A percentile compares a stretch with the other conserved stretches of the same genome.
phyloP scores from a whole-genome alignment of 2,329 filamentous ascomycete species.

The Macrophomina phaseolina region DNA sequence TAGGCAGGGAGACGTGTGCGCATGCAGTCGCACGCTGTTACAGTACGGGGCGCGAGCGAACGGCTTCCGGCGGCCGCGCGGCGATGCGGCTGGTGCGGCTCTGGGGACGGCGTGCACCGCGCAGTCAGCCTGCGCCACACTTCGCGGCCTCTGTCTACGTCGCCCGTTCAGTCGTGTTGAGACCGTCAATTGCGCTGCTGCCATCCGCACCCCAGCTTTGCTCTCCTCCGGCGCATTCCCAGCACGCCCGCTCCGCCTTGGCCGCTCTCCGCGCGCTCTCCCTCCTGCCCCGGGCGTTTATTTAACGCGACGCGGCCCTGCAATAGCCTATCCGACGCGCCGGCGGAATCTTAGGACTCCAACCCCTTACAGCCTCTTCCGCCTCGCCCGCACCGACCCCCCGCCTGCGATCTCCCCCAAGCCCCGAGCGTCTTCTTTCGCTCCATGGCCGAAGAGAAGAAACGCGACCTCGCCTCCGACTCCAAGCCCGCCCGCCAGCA shows the following conservation, averaged over 20 bases:
- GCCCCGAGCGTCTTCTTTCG: conserved; percentile 29
- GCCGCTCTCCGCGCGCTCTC: conserved; percentile 3
- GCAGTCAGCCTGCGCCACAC: conserved; percentile 24
- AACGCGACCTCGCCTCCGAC: conserved; percentile 75
- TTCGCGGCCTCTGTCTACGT: not conserved
- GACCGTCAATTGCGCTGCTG: not conserved
- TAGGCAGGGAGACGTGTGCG: not conserved
- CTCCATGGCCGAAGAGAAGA: conserved; percentile 87
- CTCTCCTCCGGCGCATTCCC: not conserved
- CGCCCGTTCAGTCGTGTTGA: not conserved
- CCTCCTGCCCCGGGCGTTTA: not conserved
- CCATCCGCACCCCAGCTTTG: not conserved
- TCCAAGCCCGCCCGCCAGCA: conserved; percentile 59
- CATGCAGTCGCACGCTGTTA: not conserved
- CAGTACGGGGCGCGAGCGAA: not conserved
- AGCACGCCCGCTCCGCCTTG: not conserved
- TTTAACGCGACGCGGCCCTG: conserved; percentile 7
- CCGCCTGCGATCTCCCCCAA: conserved; percentile 5
- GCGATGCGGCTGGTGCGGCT: not conserved
- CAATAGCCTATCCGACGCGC: conserved; percentile 16
- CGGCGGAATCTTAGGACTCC: conserved; percentile 22
- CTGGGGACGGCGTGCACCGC: not conserved
- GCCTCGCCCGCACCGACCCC: conserved; percentile 21
- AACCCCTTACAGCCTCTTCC: conserved; percentile 22
- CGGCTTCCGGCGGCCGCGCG: not conserved